Percentiles rank a stretch among this genome's conserved stretches.
Conservation (phyloP, 257 asterid genomes). For the Solanum peruvianum region DNA sequence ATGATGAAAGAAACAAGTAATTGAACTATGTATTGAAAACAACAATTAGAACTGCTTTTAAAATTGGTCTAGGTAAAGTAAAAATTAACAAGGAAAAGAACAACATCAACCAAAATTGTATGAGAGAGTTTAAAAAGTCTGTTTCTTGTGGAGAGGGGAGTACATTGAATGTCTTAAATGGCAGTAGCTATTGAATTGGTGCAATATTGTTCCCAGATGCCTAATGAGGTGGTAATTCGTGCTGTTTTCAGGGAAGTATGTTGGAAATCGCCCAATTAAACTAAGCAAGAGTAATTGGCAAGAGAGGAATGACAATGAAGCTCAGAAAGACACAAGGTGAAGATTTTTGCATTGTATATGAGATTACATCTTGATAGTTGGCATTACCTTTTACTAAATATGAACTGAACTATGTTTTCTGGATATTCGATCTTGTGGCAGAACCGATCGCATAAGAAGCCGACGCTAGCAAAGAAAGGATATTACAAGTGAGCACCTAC, state of each 20-base stretch:
- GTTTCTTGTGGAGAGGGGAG: neutral
- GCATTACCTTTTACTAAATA: neutral
- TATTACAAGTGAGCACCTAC: constrained; percentile 1
- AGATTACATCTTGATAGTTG: neutral
- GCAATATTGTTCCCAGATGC: neutral
- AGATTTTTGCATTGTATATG: neutral
- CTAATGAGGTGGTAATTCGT: neutral
- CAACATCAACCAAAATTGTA: neutral
- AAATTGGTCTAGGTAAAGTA: neutral
- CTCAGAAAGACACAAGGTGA: constrained; percentile 67
- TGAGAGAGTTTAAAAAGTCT: neutral
- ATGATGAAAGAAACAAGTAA: neutral
- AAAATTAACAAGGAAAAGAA: neutral
- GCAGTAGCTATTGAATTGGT: neutral
- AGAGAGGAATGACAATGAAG: constrained; percentile 63
- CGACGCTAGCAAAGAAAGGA: constrained; percentile 1
- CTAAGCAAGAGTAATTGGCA: constrained; percentile 76
- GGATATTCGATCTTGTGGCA: neutral
- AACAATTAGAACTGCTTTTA: neutral
- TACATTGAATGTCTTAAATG: neutral
- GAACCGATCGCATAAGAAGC: neutral
- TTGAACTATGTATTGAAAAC: neutral
- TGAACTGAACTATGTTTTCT: neutral
- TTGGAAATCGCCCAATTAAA: constrained; percentile 73
- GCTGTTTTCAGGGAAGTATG: constrained; percentile 62